Base-by-base conservation (phyloP, 2,329 filamentous ascomycete genomes). In the Neurospora crassa region DNA sequence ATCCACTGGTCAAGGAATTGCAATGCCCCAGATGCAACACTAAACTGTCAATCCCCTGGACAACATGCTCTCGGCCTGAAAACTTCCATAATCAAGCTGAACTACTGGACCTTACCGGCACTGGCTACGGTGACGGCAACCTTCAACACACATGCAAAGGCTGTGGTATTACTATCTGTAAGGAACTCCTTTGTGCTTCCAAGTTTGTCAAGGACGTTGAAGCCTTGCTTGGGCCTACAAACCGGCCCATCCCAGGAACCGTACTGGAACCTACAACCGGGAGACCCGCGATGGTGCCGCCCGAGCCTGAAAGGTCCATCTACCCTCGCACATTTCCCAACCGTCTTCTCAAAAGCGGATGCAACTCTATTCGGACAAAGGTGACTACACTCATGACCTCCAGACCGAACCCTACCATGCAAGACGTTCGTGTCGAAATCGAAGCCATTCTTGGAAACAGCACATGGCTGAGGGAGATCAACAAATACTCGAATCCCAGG, bases 181-280 rank as follows among this genome's bases (percentile, higher is more conserved):
- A 89, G 74, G 85, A 91, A 67, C 80, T 83, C 2, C 83, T 94
- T 1, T 84, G 86, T n/a, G 84, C 89, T 1, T 82, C 79, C 63
- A 91, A 89, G 74, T 92, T 93, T 75, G 81, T 83, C 68, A 79
- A 78, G 16, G 90, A 94, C 75, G 79, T 86, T 6, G 77, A 83
- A 34, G 76, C 76, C 0, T 81, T 92, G 0, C 75, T 88, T 3
- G 72, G 79, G 3, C 75, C 83, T 3, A 75, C 82, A 12, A 67
- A 40, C 16, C 77, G 81, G 1, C 88, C 91, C 0, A 88, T 94
- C 83, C 89, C 90, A 0, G 91, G 92, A 1, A 93, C 91, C 0
- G 78, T 93, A 5, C 82, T 93, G 8, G 82, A 87, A 10, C 77
- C 84, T 0, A 78, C 80, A 1, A 83, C 76, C 0, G 91, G 91